Percentiles rank a stretch among this genome's conserved stretches.
Evolutionary conservation across 345 rosid species (phyloP).

Genomic region (Mangifera indica): DNA sequence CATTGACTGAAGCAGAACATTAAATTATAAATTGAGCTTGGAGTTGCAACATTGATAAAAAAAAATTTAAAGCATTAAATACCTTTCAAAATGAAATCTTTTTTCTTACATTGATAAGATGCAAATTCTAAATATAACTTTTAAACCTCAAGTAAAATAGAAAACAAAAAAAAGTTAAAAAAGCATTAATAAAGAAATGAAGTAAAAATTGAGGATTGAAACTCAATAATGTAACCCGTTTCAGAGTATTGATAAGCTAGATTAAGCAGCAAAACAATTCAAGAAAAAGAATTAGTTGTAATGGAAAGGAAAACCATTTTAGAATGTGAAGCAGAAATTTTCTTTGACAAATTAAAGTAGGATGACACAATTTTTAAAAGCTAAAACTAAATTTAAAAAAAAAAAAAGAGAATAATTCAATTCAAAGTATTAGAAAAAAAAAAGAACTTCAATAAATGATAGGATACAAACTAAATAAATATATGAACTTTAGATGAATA

Average conservation of each 20-base stretch:
- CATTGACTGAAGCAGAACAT: neutral
- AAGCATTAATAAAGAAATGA: neutral
- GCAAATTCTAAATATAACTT: neutral
- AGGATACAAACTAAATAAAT: neutral
- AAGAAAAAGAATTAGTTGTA: neutral
- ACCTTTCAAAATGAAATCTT: conserved; percentile 6
- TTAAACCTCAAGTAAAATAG: neutral
- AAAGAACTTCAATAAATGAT: neutral
- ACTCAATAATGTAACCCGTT: neutral
- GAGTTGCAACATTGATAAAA: neutral
- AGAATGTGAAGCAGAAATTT: neutral
- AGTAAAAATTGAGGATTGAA: neutral
- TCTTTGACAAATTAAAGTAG: neutral
- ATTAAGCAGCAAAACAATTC: neutral
- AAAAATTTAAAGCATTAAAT: neutral
- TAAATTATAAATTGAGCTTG: neutral
- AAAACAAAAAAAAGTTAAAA: neutral
- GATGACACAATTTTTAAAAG: neutral
- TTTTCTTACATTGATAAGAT: neutral
- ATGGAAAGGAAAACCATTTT: too few species aligned
- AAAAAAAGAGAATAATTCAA: neutral
- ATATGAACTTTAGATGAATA: neutral
- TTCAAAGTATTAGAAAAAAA: neutral
- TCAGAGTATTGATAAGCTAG: neutral
- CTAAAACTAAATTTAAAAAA: neutral